Percentiles rank a stretch among this genome's conserved stretches.
Conservation (phyloP, 2,329 filamentous ascomycete genomes). For the Chaetomiaceae sp. region DNA sequence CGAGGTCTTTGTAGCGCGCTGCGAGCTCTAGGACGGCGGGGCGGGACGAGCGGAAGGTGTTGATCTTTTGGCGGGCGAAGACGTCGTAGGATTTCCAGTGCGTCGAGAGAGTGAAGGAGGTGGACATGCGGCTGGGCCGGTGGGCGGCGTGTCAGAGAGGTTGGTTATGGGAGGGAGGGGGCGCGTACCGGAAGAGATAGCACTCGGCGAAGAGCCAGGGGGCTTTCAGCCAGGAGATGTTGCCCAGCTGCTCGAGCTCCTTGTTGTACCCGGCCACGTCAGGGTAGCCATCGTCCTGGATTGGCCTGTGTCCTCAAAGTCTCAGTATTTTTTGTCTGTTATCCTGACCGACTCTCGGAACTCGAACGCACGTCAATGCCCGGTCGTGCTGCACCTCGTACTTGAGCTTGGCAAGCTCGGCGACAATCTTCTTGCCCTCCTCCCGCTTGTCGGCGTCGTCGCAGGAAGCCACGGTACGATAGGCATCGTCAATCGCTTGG, state of each 20-base stretch:
- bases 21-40: conserved; percentile 53
- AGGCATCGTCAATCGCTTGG: conserved; percentile 89
- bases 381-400: conserved; percentile 93
- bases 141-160: too few species aligned
- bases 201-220: conserved; percentile 92
- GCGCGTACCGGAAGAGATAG: conserved; percentile 78
- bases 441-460: conserved; percentile 60
- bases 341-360: not conserved
- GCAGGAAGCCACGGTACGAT: conserved; percentile 61
- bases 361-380: conserved; percentile 58
- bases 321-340: not conserved
- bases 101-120: conserved; percentile 68
- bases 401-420: conserved; percentile 76
- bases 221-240: conserved; percentile 74
- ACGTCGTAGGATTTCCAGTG: conserved; percentile 91
- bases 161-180: not conserved
- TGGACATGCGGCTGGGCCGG: conserved; percentile 62
- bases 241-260: conserved; percentile 70
- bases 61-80: conserved; percentile 84
- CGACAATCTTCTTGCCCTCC: conserved; percentile 84
- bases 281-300: conserved; percentile 69
- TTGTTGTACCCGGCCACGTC: conserved; percentile 82
- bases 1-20: conserved; percentile 50
- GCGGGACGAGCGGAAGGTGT: conserved; percentile 86
- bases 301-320: conserved; percentile 49